Base-by-base conservation (phyloP, 768 basidiomycete species). In the Podaxis mareebaensis region DNA sequence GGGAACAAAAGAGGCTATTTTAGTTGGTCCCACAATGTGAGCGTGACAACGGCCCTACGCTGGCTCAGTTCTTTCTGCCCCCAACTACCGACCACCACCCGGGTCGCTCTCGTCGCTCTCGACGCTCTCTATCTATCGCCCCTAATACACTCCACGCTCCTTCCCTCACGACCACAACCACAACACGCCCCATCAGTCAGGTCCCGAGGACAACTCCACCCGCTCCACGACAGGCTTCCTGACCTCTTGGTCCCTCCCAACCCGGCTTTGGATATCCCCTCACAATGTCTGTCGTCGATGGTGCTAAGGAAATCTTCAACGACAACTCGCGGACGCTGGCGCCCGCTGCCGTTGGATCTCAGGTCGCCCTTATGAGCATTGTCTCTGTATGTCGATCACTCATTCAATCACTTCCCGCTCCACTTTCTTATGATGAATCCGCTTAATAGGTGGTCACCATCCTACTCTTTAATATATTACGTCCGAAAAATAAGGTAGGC, bases 401-500 rank as follows among this genome's bases (percentile, higher is more conserved):
- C 26, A 51, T 42, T 51, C 42, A 42, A 48, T 30, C 40, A 13
- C 26, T 28, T 39, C 4, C 8, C 36, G 20, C 36, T 61, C 40
- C 49, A 49, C 63, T 40, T 53, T 46, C 42, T 54, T 26, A 51
- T 58, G 54, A 51, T n/a, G 12, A 20, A 40, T 40, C 15, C 22
- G 40, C 44, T 53, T 33, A 39, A 28, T 64, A 92, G 91, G 71
- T 84, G 48, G 82, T 79, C 64, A 91, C 92, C 17, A 77, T 93
- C 53, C 65, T 93, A 51, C 77, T 83, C 42, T 99, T 99, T 79
- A 96, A 95, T 68, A 38, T 84, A 60, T 73, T 98, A 53, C 88
- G 96, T 40, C 96, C 96, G 12, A 87, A 88, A 68, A 96, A 97
- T 81, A 94, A 92, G 83, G 91, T 88, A 70, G 42, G 74, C 69